Conservation (phyloP, 2,329 filamentous ascomycete species). For the Fusarium floridanum region DNA sequence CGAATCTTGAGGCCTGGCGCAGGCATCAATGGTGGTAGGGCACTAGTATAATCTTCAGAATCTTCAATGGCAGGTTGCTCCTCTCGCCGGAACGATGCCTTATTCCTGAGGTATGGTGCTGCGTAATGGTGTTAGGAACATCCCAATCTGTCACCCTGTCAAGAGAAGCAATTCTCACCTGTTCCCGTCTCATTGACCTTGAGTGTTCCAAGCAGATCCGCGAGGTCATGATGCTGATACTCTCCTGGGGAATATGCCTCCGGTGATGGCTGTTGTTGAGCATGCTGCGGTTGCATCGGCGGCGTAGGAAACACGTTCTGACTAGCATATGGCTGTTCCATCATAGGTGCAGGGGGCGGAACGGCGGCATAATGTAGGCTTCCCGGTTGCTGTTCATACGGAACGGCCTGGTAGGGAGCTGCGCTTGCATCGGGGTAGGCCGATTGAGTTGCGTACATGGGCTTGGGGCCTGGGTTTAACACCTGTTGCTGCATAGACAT, state of each 20-base stretch:
- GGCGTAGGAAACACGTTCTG: constrained; percentile 67
- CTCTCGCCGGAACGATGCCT: constrained; percentile 63
- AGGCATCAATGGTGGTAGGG: constrained; percentile 75
- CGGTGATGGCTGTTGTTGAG: constrained; percentile 54
- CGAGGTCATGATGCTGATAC: constrained; percentile 78
- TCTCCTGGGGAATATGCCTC: constrained; percentile 70
- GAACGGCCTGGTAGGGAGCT: constrained; percentile 60
- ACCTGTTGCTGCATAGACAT: constrained; percentile 64
- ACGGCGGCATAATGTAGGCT: constrained; percentile 68
- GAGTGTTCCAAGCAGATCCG: constrained; percentile 85
- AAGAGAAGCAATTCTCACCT: constrained; percentile 68
- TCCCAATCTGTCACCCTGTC: not conserved
- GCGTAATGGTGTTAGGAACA: constrained; percentile 14
- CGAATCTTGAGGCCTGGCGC: constrained; percentile 82
- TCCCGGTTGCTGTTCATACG: constrained; percentile 63
- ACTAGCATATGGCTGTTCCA: constrained; percentile 65
- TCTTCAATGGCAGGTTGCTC: constrained; percentile 77
- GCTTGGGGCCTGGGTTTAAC: constrained; percentile 57
- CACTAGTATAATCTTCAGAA: constrained; percentile 78
- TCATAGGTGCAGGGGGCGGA: constrained; percentile 60
- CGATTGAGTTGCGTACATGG: constrained; percentile 62
- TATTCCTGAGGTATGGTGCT: constrained; percentile 88
- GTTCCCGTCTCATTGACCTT: constrained; percentile 90
- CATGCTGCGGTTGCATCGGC: constrained; percentile 53
- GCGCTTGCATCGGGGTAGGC: constrained; percentile 62